phyloP scores from a whole-genome alignment of 371 early-diverging fungal genomes.

The Mortierella sp. region DNA sequence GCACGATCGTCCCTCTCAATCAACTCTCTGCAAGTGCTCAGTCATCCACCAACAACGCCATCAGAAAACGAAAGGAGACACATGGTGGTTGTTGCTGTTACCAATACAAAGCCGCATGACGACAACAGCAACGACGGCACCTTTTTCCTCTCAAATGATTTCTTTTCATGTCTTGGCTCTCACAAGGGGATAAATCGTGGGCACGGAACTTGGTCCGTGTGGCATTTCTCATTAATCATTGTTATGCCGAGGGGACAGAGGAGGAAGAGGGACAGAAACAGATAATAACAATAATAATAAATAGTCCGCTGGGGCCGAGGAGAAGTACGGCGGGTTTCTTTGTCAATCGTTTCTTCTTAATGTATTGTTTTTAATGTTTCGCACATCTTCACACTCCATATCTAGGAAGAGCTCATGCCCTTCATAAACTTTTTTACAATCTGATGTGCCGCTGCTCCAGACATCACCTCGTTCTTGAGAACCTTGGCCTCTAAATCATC shows the following conservation, averaged over 20 bases:
- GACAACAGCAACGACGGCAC: no score
- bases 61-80: no score
- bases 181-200: neutral
- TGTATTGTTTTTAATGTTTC: neutral
- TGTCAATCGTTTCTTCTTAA: neutral
- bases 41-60: no score
- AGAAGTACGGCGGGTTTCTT: neutral
- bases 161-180: neutral
- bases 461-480: conserved; percentile 63
- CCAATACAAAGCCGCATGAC: no score
- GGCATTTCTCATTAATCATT: neutral
- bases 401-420: conserved; percentile 27
- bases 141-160: no score
- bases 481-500: conserved; percentile 63
- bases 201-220: conserved; percentile 14
- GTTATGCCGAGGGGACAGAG: neutral
- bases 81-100: no score
- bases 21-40: no score
- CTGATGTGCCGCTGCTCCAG: conserved; percentile 69
- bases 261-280: neutral
- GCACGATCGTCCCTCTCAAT: no score
- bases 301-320: neutral
- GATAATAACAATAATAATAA: neutral
- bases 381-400: neutral
- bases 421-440: conserved; percentile 63